Evolutionary conservation across 331 rosid species (phyloP), one percentile per base, ranked within the genome.

Genomic region (Saraca asoca): DNA sequence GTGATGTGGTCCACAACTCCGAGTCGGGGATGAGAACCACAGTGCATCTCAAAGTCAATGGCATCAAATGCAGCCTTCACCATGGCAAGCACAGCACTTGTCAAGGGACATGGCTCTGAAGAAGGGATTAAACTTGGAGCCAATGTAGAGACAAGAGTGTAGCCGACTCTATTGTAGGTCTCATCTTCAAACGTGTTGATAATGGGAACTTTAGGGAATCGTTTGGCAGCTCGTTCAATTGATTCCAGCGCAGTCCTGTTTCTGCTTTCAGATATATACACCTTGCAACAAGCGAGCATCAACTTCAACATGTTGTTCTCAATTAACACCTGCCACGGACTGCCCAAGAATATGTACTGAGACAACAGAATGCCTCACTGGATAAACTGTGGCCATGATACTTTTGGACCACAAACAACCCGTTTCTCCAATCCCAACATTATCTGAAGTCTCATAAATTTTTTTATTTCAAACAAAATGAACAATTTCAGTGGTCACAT

Each of bases 231-330:
- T 10, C 43, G 11, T 39, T 39, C 43, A 39, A 39, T 39, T 39
- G 43, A 8, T 1, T 39, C 43, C 11, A 39, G 11, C 10, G 43
- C 11, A 39, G 2, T 39, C 43, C 11, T 83, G 75, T 83, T 89
- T 66, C 98, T 74, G 80, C 89, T 89, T 62, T 91, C 96, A 50
- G 98, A 91, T 68, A 89, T 79, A 76, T 91, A 89, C 16, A 91
- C 85, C 81, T 91, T 91, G 87, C 96, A 91, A 78, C 88, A 80
- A 58, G 67, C 88, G 58, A 83, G 85, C 43, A 39, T 39, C 43
- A 39, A 39, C 43, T 7, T 39, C 43, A 39, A 39, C 43, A 39
- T 39, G 2, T 2, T 39, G 11, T 39, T 39, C 11, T 8, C 11
- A 39, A 39, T 39, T 39, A 39, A 8, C 2, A 39, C 43, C 11